Evolutionary conservation across 352 stramenopile genomes (phyloP).

Genomic region (Pythium dissimile): DNA sequence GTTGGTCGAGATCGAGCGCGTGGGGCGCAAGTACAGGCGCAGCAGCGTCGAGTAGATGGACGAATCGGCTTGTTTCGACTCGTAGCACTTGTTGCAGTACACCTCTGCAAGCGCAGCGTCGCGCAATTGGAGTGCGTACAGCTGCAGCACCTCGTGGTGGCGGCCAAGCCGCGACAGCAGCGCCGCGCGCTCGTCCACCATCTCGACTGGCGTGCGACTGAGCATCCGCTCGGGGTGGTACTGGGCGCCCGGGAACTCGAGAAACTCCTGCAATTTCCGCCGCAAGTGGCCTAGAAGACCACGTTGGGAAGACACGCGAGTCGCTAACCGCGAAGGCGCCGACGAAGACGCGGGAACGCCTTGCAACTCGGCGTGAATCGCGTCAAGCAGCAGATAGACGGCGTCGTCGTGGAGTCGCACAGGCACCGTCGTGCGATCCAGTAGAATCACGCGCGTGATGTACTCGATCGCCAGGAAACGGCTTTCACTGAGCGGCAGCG

Average conservation of each 20-base stretch:
- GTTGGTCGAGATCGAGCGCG: slow-evolving; percentile 14
- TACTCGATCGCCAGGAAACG: slow-evolving; percentile 79
- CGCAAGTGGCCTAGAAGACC: slow-evolving; percentile 55
- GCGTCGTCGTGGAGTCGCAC: slow-evolving; percentile 74
- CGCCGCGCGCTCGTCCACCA: slow-evolving; percentile 79
- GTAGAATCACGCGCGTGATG: slow-evolving; percentile 65
- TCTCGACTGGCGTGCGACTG: slow-evolving; percentile 63
- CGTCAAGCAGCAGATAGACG: slow-evolving; percentile 73
- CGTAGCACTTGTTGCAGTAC: slow-evolving; percentile 83
- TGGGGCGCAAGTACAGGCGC: slow-evolving; percentile 65
- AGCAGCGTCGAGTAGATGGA: slow-evolving; percentile 83
- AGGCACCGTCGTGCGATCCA: slow-evolving; percentile 27
- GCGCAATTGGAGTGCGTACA: slow-evolving; percentile 74
- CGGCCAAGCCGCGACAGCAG: slow-evolving; percentile 68
- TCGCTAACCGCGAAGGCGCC: slow-evolving; percentile 32
- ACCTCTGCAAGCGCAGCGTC: slow-evolving; percentile 67
- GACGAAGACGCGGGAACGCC: not conserved
- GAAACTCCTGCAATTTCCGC: slow-evolving; percentile 60
- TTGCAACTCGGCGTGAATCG: slow-evolving; percentile 46
- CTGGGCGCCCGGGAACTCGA: slow-evolving; percentile 43
- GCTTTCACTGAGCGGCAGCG: slow-evolving; percentile 53
- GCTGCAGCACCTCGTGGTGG: slow-evolving; percentile 77
- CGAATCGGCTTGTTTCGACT: slow-evolving; percentile 63
- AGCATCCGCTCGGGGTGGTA: slow-evolving; percentile 84
- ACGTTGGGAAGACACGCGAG: slow-evolving; percentile 51